A percentile compares a stretch with the other conserved stretches of the same genome.
Evolutionary conservation across 83 land plant species (phyloP).

Genomic region (Isoetes engelmannii): DNA sequence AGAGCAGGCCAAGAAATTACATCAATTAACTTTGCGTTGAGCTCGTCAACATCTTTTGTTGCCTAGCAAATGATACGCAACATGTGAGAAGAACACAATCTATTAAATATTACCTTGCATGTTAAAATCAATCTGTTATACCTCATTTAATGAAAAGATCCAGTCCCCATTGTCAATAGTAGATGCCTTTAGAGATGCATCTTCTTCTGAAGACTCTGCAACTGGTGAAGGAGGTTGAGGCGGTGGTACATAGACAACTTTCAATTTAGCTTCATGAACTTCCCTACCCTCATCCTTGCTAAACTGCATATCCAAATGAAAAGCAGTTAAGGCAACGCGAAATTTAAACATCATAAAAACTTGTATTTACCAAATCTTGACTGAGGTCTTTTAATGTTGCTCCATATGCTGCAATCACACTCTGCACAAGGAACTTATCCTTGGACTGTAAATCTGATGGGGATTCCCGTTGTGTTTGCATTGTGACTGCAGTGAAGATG

Average conservation of each 20-base stretch:
- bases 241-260: slow-evolving; percentile 23
- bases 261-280: slow-evolving; percentile 31
- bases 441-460: slow-evolving; percentile 23
- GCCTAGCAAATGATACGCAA: not conserved
- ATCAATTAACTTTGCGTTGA: not conserved
- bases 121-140: not conserved
- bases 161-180: slow-evolving; percentile 23
- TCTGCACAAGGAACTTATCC: slow-evolving; percentile 28
- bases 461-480: slow-evolving; percentile 27
- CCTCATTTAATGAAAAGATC: slow-evolving; percentile 4
- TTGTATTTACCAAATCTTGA: slow-evolving; percentile 17
- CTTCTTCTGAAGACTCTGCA: slow-evolving; percentile 29
- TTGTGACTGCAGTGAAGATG: slow-evolving; percentile 12
- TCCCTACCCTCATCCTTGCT: slow-evolving; percentile 19
- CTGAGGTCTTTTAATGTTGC: slow-evolving; percentile 7
- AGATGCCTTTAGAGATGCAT: slow-evolving; percentile 21
- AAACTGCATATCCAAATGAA: not conserved
- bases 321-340: not conserved
- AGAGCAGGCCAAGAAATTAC: not conserved
- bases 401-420: slow-evolving; percentile 15
- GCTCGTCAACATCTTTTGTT: not conserved
- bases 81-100: not conserved
- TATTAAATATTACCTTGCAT: no score
- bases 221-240: slow-evolving; percentile 35
- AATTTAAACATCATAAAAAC: not conserved